Percentiles rank a stretch among this genome's conserved stretches.
Conservation (phyloP, 129 eudicot genomes). For the Chrysanthemum makinoi region DNA sequence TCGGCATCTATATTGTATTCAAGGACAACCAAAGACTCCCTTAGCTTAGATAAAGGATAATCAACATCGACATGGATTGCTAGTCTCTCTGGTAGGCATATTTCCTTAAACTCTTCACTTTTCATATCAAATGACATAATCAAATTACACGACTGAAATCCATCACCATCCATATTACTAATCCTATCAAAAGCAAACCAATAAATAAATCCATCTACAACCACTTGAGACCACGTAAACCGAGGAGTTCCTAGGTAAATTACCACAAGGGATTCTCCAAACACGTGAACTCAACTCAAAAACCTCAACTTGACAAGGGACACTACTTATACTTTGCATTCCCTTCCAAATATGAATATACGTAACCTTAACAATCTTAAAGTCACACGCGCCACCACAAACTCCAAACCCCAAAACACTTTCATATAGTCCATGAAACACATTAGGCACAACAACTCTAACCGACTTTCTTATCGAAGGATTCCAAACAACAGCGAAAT, state of each 20-base stretch:
- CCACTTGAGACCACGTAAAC: not conserved
- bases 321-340: not conserved
- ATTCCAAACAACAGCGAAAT: not conserved
- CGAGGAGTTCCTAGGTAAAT: not conserved
- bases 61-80: not conserved
- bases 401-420: not conserved
- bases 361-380: not conserved
- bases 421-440: too few relatives aligned
- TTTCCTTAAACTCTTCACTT: not conserved
- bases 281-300: not conserved
- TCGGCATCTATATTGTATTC: not conserved
- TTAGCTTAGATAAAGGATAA: not conserved
- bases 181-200: not conserved
- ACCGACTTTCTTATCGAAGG: constrained; percentile 1
- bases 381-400: not conserved
- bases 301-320: not conserved
- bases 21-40: not conserved
- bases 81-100: not conserved
- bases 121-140: not conserved
- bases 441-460: not conserved
- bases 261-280: not conserved
- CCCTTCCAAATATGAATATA: too few relatives aligned
- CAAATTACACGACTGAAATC: not conserved
- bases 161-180: not conserved
- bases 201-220: not conserved